Base-by-base conservation (phyloP, 768 basidiomycete genomes). In the Lanmaoa pseudosensibilis region DNA sequence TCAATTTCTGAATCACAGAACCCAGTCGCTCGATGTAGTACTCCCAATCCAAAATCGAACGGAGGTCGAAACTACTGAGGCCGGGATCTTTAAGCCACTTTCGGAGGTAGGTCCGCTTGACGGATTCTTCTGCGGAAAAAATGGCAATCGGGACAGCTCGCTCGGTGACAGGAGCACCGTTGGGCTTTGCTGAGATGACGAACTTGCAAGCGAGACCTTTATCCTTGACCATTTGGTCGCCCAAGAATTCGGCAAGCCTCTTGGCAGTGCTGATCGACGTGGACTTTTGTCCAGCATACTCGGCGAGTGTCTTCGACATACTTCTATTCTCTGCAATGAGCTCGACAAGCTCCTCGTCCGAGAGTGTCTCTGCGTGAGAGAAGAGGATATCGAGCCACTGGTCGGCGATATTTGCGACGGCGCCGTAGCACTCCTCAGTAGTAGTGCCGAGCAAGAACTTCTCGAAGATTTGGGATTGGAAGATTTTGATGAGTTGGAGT, bases 121-220 rank as follows among this genome's bases (percentile, higher is more conserved):
- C 82, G 59, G 82, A 83, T 57, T 94, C 90, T 67, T 98, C 97
- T 0, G 97, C 92, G 10, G 94, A 93, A 73, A 99, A 99, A 63
- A 99, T 98, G 18, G 97, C 97, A 16, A 99, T 85, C 5, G 97
- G 97, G 45, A 99, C 85, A 10, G 96, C 97, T 46, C 97, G 86
- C 58, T 98, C 97, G 5, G 97, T 98, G 61, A 99, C 94, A 2
- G 97, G 94, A 1, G 96, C 91, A 2, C 95, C 95, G 16, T 81
- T 76, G 2, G 97, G 97, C 66, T 90, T 91, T 3, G 90, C 89
- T 25, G 96, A 98, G 67, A 99, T 98, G 78, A 99, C 94, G 74
- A 99, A 99, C 69, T 94, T 94, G 81, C 97, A 98, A 10, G 97
- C 92, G 18, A 99, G 85, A 55, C 97, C 97, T 70, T 98, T 99